Base-by-base conservation (phyloP, 495 filamentous ascomycete genomes). In the Penicillium daleae region DNA sequence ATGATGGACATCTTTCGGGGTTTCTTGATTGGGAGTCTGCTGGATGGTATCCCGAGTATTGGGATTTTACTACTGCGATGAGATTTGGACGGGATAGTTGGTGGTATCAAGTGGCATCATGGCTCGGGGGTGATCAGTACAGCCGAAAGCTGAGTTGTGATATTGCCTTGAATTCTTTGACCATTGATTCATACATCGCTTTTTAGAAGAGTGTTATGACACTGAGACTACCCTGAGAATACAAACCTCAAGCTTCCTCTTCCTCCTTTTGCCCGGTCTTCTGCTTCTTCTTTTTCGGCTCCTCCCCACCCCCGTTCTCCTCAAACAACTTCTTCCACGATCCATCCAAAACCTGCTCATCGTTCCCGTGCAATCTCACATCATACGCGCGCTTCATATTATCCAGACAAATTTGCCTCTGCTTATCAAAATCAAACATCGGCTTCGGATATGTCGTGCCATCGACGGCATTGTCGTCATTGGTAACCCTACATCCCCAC, bases 351-450 rank as follows among this genome's bases (percentile, higher is more conserved):
- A 90, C 85, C 63, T 73, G 76, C 17, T 72, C 56, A 71, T 88
- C 80, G 65, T 88, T 74, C 0, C 88, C 89, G 67, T 88, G 77
- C 21, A 91, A 67, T 0, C 85, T 82, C 6, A 88, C 76, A 7
- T 77, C 61, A 76, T 89, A 92, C 0, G 88, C 89, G 26, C 80
- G 78, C 71, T 90, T 90, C 80, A 90, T 87, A 0, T 76, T 80
- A 54, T 80, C 72, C 5, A 91, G 73, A 66, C 89, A 91, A 13
- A 86, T 69, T 19, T 80, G 71, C 42, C 86, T 80, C 60, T 85
- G 73, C 64, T 82, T 76, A 29, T 75, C 68, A 61, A 92, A 91
- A 74, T 92, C 86, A 70, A 92, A 90, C 84, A 91, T 91, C 3
- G 86, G 86, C 63, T 85, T 86, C 15, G 88, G 87, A 73, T 92